Base-by-base conservation (phyloP, 1,284 basidiomycete species). In the Vanrija sp. region DNA sequence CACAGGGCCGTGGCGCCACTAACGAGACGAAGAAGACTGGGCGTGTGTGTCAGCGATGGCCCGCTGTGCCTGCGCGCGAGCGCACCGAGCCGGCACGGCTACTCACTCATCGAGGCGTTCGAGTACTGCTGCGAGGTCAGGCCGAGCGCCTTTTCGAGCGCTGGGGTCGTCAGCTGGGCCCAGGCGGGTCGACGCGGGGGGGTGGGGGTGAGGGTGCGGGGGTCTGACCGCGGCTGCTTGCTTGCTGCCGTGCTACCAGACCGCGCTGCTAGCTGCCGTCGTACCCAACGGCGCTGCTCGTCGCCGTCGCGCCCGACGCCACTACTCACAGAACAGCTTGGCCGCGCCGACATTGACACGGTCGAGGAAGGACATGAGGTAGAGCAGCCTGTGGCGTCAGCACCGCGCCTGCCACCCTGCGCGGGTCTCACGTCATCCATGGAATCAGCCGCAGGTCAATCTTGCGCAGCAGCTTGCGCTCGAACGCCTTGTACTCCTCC, bases 311-410 rank as follows among this genome's bases (percentile, higher is more conserved):
- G 7, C 7, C 28, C 28, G 28, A 10, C 10, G 7, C 28, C 28
- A 10, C 40, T 7, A 43, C 40, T 18, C 21, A 43, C 49, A 28
- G 40, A 29, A 50, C 18, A 75, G 64, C 39, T 69, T 65, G 18
- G 73, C 76, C 9, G 72, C 72, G 38, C 78, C 77, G 55, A 78
- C 73, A 48, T 77, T 78, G 40, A 77, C 74, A 25, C 78, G 74
- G 61, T 80, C 78, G 21, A 80, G 65, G 70, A 79, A 79, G 2
- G 72, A 75, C 61, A 72, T 68, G 15, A 67, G 64, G 56, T 67
- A 69, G n/a, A 71, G 63, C 14, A 68, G 60, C 4, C 63, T 67
- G 49, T n/a, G 10, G 28, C 2, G 48, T 23, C 42, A 53, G 45
- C 45, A 9, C 28, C 28, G 10, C 44, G 21, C 21, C 3, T 15